A percentile compares a stretch with the other conserved stretches of the same genome.
Conservation (phyloP, 1,284 basidiomycete genomes). For the Mycena sp. region DNA sequence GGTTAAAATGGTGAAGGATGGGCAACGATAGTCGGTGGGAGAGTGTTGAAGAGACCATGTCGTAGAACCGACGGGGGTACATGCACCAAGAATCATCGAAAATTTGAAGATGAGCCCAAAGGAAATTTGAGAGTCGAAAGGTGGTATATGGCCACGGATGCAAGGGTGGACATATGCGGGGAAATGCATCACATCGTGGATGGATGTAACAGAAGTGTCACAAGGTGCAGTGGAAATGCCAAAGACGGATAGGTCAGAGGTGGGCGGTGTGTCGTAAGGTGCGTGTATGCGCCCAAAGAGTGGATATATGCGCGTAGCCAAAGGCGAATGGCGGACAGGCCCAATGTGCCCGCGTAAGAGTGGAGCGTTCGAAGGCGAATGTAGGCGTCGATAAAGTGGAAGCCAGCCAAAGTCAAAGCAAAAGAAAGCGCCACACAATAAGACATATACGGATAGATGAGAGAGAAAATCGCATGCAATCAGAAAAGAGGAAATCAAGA, state of each 20-base stretch:
- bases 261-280: neutral
- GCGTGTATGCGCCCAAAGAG: constrained; percentile 1
- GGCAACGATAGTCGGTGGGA: neutral
- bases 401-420: neutral
- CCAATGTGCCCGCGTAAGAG: constrained; percentile 1
- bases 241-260: constrained; percentile 17
- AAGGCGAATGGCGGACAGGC: neutral
- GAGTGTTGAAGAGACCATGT: too few species aligned
- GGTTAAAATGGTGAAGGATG: neutral
- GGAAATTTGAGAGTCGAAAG: too few species aligned
- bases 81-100: too few species aligned
- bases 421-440: constrained; percentile 12
- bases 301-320: neutral
- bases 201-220: constrained; percentile 1
- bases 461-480: constrained; percentile 35
- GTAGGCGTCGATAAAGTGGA: neutral
- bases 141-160: too few species aligned
- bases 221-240: constrained; percentile 25
- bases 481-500: constrained; percentile 15
- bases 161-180: neutral
- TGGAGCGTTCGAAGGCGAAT: neutral
- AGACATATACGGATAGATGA: too few species aligned
- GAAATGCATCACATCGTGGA: neutral
- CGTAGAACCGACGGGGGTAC: too few species aligned
- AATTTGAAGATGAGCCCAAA: too few species aligned